Evolutionary conservation across 768 basidiomycete genomes (phyloP), one percentile per base, ranked within the genome.

Genomic region (Boletus eberwhitei): DNA sequence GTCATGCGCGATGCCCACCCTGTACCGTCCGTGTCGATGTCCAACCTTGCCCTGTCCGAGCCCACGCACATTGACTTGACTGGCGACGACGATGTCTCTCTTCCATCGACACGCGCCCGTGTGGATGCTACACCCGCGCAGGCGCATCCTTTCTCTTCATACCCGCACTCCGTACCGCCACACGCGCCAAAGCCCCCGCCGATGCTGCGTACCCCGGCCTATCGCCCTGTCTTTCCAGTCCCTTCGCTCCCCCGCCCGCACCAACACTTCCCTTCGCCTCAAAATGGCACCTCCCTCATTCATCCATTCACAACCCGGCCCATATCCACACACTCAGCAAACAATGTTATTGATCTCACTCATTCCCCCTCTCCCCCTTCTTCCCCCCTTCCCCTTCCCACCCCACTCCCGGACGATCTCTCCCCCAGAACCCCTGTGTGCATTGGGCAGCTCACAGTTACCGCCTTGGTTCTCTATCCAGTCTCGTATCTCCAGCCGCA

Each of bases 401-500:
- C 62, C 6, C 44, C 67, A 12, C 71, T 84, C 2, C 80, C 84
- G 3, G 73, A 76, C 9, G 86, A 89, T 42, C 71, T 90, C 17
- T 79, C 87, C 7, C 88, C 87, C 14, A 90, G 86, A 74, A 90
- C 88, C 0, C 88, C 90, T 16, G 84, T 95, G 49, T 95, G 93
- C 69, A 93, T 95, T 45, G 93, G 93, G 1, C 87, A 90, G 54
- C 77, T 95, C 35, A 77, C 78, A n/a, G 86, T 86, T 19, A 90
- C 88, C 17, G 92, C 90, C 14, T 81, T 95, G 26, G 84, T 95
- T 34, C 77, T 93, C n/a, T 90, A 92, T 69, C 91, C 88, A 8
- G 81, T 88, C 17, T 65, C 79, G 29, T 93, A 91, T 68, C 72
- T 93, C 35, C 66, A 73, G 42, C 73, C 74, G 22, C 79, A 75